Base-by-base conservation (phyloP, 2,329 filamentous ascomycete genomes). In the Emmonsiellopsis sp. region DNA sequence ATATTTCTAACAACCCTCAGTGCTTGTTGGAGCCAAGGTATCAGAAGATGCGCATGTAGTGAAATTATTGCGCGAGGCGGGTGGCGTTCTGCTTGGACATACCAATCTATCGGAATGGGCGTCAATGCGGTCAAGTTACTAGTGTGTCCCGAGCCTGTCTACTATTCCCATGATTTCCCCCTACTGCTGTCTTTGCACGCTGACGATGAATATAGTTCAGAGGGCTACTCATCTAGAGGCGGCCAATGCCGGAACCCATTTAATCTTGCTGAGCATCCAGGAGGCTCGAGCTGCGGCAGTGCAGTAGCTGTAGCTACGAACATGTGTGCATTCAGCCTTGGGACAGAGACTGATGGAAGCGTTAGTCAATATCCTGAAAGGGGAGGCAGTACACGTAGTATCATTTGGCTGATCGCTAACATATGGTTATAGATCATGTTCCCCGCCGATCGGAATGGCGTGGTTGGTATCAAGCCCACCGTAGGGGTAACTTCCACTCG, bases 381-480 rank as follows among this genome's bases (percentile, higher is more conserved):
- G 15, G 46, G 16, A 42, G 16, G 8, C 30, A 38, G 11, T 6
- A 40, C 6, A 43, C 31, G 2, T 7, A 15, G 35, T 9, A 34
- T 7, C 15, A 45, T 37, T 16, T 35, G 32, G 4, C 31, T 51
- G 16, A 41, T 16, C 43, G n/a, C 2, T 26, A 8, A 2, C 44
- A 15, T 20, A 46, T 37, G 16, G 2, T 7, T 11, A 20, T 38
- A 55, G 72, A 77, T 90, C 13, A 87, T 89, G 62, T 84, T 81
- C 64, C 87, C 87, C 0, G 85, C 86, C 0, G 79, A 85, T 65
- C 73, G 84, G 4, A 87, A 86, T 62, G 78, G 76, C 1, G 64
- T 90, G 1, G 84, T 89, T 1, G 86, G 86, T 2, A 79, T 90
- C 65, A 90, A 89, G 69, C 85, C 86, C 1, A 89, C 85, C 1